Evolutionary conservation across 768 basidiomycete species (phyloP).

Genomic region (Suillus ampliporus): DNA sequence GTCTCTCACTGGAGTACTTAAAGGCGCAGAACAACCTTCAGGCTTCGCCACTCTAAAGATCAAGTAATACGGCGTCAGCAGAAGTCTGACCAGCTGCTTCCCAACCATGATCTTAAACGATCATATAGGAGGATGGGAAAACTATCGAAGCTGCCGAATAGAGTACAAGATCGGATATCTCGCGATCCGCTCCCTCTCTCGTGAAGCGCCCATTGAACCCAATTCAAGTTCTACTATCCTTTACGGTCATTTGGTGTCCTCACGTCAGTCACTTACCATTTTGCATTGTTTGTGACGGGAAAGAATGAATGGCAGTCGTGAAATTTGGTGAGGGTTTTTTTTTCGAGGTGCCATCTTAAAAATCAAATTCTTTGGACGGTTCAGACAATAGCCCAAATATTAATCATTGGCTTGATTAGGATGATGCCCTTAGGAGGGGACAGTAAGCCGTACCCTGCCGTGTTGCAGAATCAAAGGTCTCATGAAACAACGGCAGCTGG

Average conservation of each 20-base stretch:
- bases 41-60: background rate
- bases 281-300: background rate
- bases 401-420: background rate
- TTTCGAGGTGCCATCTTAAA: background rate
- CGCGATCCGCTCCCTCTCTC: conserved; percentile 32
- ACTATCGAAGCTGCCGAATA: background rate
- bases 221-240: conserved; percentile 14
- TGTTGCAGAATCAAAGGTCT: background rate
- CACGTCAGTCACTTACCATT: conserved; percentile 8
- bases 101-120: background rate
- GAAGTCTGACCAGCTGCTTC: background rate
- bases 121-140: conserved; percentile 2
- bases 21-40: background rate
- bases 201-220: conserved; percentile 17
- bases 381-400: background rate
- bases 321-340: background rate
- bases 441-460: background rate
- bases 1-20: background rate
- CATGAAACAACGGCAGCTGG: background rate
- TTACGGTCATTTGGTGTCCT: conserved; percentile 1
- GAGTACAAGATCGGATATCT: conserved; percentile 33
- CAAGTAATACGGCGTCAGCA: background rate
- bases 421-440: background rate
- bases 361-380: background rate
- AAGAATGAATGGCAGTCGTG: background rate